Conservation (phyloP, 2,329 filamentous ascomycete genomes). For the Ascomycota sp. region DNA sequence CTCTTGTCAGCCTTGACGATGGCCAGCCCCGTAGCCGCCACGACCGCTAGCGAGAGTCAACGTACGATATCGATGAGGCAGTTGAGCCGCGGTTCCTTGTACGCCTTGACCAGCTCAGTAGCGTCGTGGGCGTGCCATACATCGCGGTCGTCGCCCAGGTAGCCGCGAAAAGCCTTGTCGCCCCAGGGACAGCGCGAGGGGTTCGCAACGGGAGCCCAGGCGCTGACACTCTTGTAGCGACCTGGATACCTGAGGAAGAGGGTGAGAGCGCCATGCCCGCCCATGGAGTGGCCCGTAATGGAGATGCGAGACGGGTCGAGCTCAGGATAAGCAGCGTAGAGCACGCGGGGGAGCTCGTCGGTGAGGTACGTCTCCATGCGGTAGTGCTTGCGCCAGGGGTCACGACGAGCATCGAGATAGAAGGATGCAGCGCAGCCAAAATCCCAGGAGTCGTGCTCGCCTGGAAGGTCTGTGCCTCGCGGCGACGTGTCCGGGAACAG, state of each 20-base stretch:
- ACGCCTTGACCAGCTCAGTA: slow-evolving; percentile 66
- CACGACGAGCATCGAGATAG: slow-evolving; percentile 69
- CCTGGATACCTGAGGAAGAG: slow-evolving; percentile 83
- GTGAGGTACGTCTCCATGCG: slow-evolving; percentile 89
- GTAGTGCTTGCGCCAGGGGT: slow-evolving; percentile 61
- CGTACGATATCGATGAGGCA: slow-evolving; percentile 71
- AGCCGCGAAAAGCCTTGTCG: slow-evolving; percentile 82
- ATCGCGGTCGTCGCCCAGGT: slow-evolving; percentile 57
- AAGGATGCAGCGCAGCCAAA: slow-evolving; percentile 87
- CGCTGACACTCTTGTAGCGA: slow-evolving; percentile 71
- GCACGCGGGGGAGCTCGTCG: slow-evolving; percentile 59
- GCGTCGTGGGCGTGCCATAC: slow-evolving; percentile 84
- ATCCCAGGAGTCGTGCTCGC: slow-evolving; percentile 77
- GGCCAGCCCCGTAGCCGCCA: too few species aligned
- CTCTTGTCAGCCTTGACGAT: neutral
- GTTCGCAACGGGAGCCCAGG: slow-evolving; percentile 81
- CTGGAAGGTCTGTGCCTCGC: slow-evolving; percentile 57
- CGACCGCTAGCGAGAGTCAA: slow-evolving; percentile 6
- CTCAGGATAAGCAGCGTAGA: slow-evolving; percentile 50
- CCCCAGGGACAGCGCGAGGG: slow-evolving; percentile 79
- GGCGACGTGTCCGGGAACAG: slow-evolving; percentile 92
- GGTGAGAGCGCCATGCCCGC: slow-evolving; percentile 84
- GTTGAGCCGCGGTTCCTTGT: slow-evolving; percentile 51
- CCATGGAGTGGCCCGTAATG: slow-evolving; percentile 93
- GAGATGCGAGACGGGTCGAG: slow-evolving; percentile 53